phyloP scores from a whole-genome alignment of 1,139 yeast genomes.

The Candida albicans region DNA sequence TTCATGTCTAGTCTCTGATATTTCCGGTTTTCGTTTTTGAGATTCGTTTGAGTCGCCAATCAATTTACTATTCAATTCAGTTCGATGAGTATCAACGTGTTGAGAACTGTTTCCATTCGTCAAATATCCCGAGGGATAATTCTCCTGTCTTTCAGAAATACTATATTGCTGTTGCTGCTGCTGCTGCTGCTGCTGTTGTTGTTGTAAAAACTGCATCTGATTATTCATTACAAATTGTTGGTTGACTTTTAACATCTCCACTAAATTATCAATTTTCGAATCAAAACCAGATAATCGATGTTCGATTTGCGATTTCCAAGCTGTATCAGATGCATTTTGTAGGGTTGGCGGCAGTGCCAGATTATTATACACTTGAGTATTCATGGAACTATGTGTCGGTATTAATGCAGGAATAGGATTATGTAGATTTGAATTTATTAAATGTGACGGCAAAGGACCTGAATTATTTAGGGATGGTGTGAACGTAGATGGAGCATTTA shows the following conservation, averaged over 20 bases:
- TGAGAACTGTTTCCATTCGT: too few relatives aligned
- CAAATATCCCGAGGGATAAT: too few relatives aligned
- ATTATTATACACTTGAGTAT: background rate
- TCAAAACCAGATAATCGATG: constrained; percentile 47
- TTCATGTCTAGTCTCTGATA: constrained; percentile 3
- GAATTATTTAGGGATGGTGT: constrained; percentile 1
- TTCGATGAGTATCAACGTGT: constrained; percentile 1
- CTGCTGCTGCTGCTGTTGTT: constrained; percentile 8
- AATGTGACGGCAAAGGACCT: background rate
- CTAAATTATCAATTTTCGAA: constrained; percentile 44
- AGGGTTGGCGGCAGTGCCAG: background rate
- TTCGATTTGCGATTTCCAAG: constrained; percentile 50
- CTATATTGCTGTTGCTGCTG: constrained; percentile 11
- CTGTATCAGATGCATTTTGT: constrained; percentile 13
- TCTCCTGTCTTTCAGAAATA: too few relatives aligned
- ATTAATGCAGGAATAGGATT: constrained; percentile 3
- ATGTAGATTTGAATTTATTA: background rate
- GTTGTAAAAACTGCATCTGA: constrained; percentile 15
- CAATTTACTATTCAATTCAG: background rate
- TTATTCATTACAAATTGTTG: constrained; percentile 29
- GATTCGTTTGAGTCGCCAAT: background rate
- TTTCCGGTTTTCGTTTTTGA: background rate
- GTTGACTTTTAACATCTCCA: constrained; percentile 36
- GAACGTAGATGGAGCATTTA: background rate
- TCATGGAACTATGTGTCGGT: background rate